Conservation (phyloP, 257 asterid genomes). For the Solanum appendiculatum region DNA sequence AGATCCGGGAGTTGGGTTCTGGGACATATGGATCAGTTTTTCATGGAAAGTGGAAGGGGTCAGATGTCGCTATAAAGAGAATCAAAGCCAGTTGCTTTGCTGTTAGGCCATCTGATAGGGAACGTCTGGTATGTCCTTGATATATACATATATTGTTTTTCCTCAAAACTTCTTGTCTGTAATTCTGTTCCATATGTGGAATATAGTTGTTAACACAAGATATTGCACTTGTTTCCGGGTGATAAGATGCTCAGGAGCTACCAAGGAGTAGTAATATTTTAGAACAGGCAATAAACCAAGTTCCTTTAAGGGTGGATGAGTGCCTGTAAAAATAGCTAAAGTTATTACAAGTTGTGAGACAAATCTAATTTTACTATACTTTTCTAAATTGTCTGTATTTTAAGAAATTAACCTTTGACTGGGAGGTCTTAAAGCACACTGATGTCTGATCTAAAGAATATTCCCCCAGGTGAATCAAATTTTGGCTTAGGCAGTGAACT, state of each 20-base stretch:
- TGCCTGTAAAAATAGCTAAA: not conserved
- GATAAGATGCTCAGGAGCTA: not conserved
- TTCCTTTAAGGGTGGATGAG: not conserved
- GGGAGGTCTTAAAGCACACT: not conserved
- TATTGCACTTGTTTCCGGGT: not conserved
- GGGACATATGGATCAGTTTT: conserved; percentile 93
- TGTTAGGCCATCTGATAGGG: conserved; percentile 95
- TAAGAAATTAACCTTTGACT: not conserved
- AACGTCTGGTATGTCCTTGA: conserved; percentile 62
- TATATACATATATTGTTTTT: not conserved
- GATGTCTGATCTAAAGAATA: not conserved
- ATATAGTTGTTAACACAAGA: not conserved
- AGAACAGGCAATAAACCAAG: not conserved
- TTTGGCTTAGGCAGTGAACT: not conserved
- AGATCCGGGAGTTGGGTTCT: conserved; percentile 89
- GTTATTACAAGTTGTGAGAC: not conserved
- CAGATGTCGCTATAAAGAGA: conserved; percentile 94
- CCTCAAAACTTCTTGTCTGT: not conserved
- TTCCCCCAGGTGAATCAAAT: not conserved
- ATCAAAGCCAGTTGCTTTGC: conserved; percentile 97
- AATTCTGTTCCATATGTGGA: not conserved
- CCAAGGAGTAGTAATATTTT: not conserved
- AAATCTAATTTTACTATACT: not conserved
- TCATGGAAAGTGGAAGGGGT: conserved; percentile 98
- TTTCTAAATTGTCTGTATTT: not conserved